Conservation (phyloP, 140 eudicot species). For the Anethum foeniculum region DNA sequence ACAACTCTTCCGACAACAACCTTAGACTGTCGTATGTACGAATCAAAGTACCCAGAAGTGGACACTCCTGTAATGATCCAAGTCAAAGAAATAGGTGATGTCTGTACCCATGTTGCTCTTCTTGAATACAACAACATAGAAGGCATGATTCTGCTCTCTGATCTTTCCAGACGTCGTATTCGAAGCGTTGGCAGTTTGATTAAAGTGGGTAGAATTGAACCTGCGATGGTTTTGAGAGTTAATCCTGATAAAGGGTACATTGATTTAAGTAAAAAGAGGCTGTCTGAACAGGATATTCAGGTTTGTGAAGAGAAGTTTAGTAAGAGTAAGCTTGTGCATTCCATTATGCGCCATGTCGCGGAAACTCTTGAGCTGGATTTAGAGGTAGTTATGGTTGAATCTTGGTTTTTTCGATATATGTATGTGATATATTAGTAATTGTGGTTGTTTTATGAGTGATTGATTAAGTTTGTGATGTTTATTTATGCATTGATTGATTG, state of each 20-base stretch:
- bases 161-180: constrained; percentile 18
- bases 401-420: background rate
- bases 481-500: too few relatives aligned
- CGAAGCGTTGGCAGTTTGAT: constrained; percentile 19
- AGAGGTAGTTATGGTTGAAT: background rate
- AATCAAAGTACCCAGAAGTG: constrained; percentile 16
- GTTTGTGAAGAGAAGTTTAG: constrained; percentile 15
- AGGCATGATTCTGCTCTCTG: constrained; percentile 15
- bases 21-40: constrained; percentile 20
- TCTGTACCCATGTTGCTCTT: constrained; percentile 15
- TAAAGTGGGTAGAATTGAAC: constrained; percentile 18
- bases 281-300: constrained; percentile 18
- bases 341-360: constrained; percentile 18
- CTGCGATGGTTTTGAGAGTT: constrained; percentile 14
- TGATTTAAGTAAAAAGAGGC: constrained; percentile 17
- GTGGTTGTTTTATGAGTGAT: background rate
- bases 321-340: constrained; percentile 21
- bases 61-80: constrained; percentile 21
- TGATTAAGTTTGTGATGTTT: too few relatives aligned
- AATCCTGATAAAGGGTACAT: constrained; percentile 16
- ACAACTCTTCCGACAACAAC: background rate
- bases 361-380: constrained; percentile 11
- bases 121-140: constrained; percentile 20
- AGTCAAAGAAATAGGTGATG: constrained; percentile 19
- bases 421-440: background rate